A percentile compares a stretch with the other conserved stretches of the same genome.
Conservation (phyloP, 208 protist genomes). For the Herpetomonas tarakana region DNA sequence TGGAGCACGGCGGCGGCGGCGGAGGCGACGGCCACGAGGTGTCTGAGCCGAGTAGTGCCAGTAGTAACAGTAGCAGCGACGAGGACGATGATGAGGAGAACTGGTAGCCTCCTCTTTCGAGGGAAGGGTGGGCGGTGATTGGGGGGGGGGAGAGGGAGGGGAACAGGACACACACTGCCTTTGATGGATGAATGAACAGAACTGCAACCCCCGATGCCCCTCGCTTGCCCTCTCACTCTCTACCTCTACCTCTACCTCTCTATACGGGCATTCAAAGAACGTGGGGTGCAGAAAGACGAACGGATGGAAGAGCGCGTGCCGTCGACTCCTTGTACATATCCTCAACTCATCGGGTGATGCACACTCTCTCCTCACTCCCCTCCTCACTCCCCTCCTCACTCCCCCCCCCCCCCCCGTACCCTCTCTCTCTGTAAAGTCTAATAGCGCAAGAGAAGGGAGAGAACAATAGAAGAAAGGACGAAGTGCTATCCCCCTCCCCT, state of each 20-base stretch:
- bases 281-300: no score
- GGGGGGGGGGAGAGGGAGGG: no score
- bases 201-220: no score
- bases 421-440: background rate
- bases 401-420: no score
- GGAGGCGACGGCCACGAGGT: conserved; percentile 13
- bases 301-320: no score
- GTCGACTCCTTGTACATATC: background rate
- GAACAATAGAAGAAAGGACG: background rate
- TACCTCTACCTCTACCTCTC: no score
- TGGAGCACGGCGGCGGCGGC: background rate
- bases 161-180: no score
- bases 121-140: background rate
- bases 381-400: background rate
- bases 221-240: no score
- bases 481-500: no score
- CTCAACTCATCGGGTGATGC: background rate
- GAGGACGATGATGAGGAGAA: conserved; percentile 1
- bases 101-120: conserved; percentile 3
- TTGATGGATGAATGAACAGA: no score
- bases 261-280: no score
- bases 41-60: background rate
- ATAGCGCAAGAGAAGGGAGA: background rate
- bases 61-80: conserved; percentile 7
- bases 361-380: conserved; percentile 3